Base-by-base conservation (phyloP, 495 filamentous ascomycete species). In the Talaromyces borbonicus region DNA sequence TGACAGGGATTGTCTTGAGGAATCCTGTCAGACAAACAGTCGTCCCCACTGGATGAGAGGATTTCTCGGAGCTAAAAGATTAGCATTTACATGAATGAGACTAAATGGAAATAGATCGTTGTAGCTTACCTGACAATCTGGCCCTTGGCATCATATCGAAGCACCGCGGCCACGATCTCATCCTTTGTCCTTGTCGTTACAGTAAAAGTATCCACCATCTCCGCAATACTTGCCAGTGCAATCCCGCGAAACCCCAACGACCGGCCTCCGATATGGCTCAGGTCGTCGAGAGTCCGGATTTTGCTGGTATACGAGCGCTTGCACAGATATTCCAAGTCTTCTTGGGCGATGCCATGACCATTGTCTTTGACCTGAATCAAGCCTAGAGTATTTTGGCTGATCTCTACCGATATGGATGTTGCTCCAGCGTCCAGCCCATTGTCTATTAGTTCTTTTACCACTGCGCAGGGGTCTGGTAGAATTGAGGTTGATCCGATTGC, bases 381-480 rank as follows among this genome's bases (percentile, higher is more conserved):
- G 58, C 90, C 85, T 9, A 96, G 57, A 0, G 83, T 79, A 51
- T 96, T 89, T 19, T 68, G 53, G 2, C 86, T 83, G 22, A 95
- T 69, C 46, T 90, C 72, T 25, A 97, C 66, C 23, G 78, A 72
- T 29, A 97, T 70, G 0, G 77, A 77, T 2, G 82, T 79, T 4
- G 90, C 84, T 19, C 73, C 73, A 3, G 90, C 85, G 60, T 97
- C 92, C 7, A 97, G 69, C 15, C 87, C 78, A 59, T 98, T 98
- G 49, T 98, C 92, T 25, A 98, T 56, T 8, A 97, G 76, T 56
- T 98, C 92, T 59, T 98, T 98, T 43, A 93, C 75, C 12, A 95
- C 68, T 5, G 79, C 78, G 43, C 72, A 72, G 8, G 90, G 72
- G 39, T 86, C 81, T 3, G 81, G 77, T 49, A 96, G 79, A 46